A percentile compares a stretch with the other conserved stretches of the same genome.
phyloP scores from a whole-genome alignment of 345 rosid species.

The Gossypium thurberi region DNA sequence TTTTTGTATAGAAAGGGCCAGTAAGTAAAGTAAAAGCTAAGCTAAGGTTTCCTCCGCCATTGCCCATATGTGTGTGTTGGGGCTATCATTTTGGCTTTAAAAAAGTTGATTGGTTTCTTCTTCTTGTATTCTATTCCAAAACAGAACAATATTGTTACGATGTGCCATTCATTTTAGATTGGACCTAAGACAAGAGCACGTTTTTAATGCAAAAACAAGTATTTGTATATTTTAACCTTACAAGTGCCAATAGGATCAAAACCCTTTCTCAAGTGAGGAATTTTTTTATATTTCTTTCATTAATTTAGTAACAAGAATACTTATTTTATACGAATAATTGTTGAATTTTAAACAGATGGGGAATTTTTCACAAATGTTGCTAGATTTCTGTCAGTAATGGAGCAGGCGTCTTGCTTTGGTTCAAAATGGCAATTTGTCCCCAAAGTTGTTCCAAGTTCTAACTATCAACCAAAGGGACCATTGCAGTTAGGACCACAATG shows the following conservation, averaged over 20 bases:
- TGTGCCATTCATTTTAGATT: slow-evolving; percentile 13
- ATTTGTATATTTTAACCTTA: slow-evolving; percentile 11
- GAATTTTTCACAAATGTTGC: too few relatives aligned
- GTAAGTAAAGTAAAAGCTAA: not conserved
- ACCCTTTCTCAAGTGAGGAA: slow-evolving; percentile 35
- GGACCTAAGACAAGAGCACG: not conserved
- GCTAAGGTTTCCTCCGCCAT: slow-evolving; percentile 9
- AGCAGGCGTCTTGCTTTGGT: not conserved
- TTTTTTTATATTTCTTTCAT: slow-evolving; percentile 11
- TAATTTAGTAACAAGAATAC: too few relatives aligned
- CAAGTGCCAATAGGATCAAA: slow-evolving; percentile 14
- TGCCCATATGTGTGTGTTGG: slow-evolving; percentile 27
- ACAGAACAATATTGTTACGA: slow-evolving; percentile 16
- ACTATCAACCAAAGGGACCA: slow-evolving; percentile 16
- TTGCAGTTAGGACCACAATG: slow-evolving; percentile 22
- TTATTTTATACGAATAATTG: too few relatives aligned
- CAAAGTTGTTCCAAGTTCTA: slow-evolving; percentile 13
- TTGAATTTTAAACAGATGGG: too few relatives aligned
- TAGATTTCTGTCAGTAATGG: not conserved
- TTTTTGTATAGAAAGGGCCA: slow-evolving; percentile 20
- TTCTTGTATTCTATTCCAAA: slow-evolving; percentile 18
- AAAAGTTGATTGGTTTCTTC: slow-evolving; percentile 20
- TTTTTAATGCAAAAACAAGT: not conserved
- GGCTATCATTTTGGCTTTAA: slow-evolving; percentile 22
- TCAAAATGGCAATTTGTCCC: not conserved